Conservation (phyloP, 2,329 filamentous ascomycete species). For the Colletotrichum shisoi region DNA sequence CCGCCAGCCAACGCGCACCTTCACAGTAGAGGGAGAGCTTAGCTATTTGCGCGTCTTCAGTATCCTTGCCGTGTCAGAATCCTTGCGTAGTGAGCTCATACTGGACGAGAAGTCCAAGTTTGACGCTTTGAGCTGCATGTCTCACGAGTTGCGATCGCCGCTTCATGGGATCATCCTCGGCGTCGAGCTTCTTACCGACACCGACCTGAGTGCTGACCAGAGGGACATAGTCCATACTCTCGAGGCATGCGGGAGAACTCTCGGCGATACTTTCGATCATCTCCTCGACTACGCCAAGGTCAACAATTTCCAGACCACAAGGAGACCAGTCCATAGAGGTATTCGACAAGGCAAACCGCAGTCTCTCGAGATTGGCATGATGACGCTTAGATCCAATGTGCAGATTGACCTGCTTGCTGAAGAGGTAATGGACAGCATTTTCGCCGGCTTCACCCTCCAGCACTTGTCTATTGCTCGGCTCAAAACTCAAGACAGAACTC, state of each 20-base stretch:
- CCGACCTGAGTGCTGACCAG: slow-evolving; percentile 53
- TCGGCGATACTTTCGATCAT: slow-evolving; percentile 64
- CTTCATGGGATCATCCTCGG: slow-evolving; percentile 66
- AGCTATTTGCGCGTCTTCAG: slow-evolving; percentile 57
- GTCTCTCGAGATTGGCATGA: slow-evolving; percentile 38
- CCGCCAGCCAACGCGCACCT: slow-evolving; percentile 48
- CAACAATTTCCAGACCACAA: slow-evolving; percentile 47
- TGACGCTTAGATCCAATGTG: slow-evolving; percentile 43
- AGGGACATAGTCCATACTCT: slow-evolving; percentile 58
- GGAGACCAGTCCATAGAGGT: slow-evolving; percentile 47
- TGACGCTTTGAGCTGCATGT: slow-evolving; percentile 66
- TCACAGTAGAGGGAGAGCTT: slow-evolving; percentile 54
- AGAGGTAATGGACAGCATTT: slow-evolving; percentile 58
- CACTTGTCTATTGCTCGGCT: slow-evolving; percentile 20
- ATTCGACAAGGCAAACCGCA: slow-evolving; percentile 47
- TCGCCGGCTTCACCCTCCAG: slow-evolving; percentile 55
- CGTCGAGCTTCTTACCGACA: slow-evolving; percentile 61
- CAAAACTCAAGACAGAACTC: background rate
- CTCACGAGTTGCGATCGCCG: slow-evolving; percentile 68
- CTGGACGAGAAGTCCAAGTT: slow-evolving; percentile 53
- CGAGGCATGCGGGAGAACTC: slow-evolving; percentile 59
- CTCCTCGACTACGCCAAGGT: slow-evolving; percentile 65
- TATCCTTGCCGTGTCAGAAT: slow-evolving; percentile 62
- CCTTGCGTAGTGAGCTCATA: slow-evolving; percentile 52
- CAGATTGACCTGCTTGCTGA: slow-evolving; percentile 54